Evolutionary conservation across 1,139 yeast species (phyloP), one percentile per base, ranked within the genome.

Genomic region (Yamadazyma trypodendri): DNA sequence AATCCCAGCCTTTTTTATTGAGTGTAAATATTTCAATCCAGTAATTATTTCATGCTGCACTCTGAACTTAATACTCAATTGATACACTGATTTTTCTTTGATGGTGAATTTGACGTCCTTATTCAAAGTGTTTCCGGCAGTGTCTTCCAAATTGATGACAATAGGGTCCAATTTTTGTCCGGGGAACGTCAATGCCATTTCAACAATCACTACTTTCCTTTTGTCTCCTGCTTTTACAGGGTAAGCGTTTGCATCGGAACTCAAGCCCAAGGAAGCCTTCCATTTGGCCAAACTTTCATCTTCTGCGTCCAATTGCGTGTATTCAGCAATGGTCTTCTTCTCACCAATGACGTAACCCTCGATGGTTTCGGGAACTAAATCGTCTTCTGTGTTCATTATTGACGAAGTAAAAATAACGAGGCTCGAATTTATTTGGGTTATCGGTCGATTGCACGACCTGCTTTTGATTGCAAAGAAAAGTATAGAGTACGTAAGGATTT

Each of bases 31-130:
- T 57, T 84, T 81, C 56, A 90, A 75, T 0, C 97, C 97, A 4
- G 97, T 88, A 50, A 90, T 84, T 50, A 89, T 87, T 56, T 86
- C 95, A 56, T 86, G 94, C 62, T 89, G 97, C 28, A 90, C 84
- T 50, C 90, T 77, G 65, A 89, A 90, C 52, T 78, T 82, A 54
- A 88, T 78, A 42, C 72, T 77, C 55, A 88, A 71, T 54, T 79
- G 83, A 63, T 88, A 89, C 33, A 79, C 66, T 23, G 94, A 73
- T 50, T 80, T 82, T 55, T 89, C 97, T 61, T 85, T 85, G 58
- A 90, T 82, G 54, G 74, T 71, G 58, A 85, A 81, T 44, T 81
- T 77, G 53, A 83, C 75, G 42, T 75, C 78, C 49, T 70, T 68
- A 31, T 65, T 62, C 33, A 67, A 54, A 71, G 75, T 61, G 60